Conservation (phyloP, 805 yeast species). For the Grigorovia transvaalensis region DNA sequence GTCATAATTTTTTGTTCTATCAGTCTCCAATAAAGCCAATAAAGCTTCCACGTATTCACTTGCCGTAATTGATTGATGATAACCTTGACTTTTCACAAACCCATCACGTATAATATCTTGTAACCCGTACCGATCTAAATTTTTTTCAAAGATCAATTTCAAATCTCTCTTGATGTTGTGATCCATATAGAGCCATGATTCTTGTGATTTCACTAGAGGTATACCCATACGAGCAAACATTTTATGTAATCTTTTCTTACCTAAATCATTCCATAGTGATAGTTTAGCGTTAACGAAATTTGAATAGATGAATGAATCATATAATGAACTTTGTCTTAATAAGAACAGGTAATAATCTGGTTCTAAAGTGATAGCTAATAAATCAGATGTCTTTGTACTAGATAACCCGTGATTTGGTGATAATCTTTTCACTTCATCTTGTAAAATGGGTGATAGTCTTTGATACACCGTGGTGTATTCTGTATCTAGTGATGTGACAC, state of each 20-base stretch:
- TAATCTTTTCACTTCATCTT: constrained; percentile 74
- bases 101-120: constrained; percentile 81
- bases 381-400: constrained; percentile 29
- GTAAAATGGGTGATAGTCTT: constrained; percentile 57
- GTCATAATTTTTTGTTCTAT: constrained; percentile 27
- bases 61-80: constrained; percentile 77
- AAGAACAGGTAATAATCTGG: constrained; percentile 79
- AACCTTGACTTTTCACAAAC: constrained; percentile 78
- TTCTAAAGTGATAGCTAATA: constrained; percentile 50
- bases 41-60: constrained; percentile 88
- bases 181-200: constrained; percentile 88
- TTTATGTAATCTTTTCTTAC: constrained; percentile 74
- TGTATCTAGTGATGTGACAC: constrained; percentile 71
- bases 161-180: constrained; percentile 64
- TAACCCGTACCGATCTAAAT: constrained; percentile 65
- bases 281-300: constrained; percentile 82
- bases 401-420: constrained; percentile 27
- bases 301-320: constrained; percentile 86
- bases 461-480: constrained; percentile 68
- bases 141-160: constrained; percentile 55
- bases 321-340: constrained; percentile 85
- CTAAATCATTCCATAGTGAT: constrained; percentile 84
- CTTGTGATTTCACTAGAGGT: constrained; percentile 77
- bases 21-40: constrained; percentile 72
- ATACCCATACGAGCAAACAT: constrained; percentile 96